Conservation (phyloP, 805 yeast species). For the Candida xyloterini region DNA sequence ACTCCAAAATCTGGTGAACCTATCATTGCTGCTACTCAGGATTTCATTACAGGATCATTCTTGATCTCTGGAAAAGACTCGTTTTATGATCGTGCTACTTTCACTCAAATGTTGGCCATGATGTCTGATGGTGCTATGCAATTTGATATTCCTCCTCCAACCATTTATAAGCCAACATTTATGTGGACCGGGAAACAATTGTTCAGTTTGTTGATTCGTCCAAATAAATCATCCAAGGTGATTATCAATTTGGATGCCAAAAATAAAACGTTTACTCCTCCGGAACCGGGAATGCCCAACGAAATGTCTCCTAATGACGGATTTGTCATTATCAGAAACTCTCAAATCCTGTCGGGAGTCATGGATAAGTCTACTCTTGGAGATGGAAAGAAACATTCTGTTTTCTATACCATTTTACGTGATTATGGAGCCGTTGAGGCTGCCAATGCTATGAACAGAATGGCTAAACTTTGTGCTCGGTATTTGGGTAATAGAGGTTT, state of each 20-base stretch:
- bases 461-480: conserved; percentile 99
- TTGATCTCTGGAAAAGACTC: conserved; percentile 91
- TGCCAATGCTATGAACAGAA: conserved; percentile 93
- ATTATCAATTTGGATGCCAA: conserved; percentile 91
- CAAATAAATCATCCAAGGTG: conserved; percentile 73
- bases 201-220: conserved; percentile 81
- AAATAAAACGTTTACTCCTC: conserved; percentile 84
- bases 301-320: conserved; percentile 99
- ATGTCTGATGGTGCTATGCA: conserved; percentile 91
- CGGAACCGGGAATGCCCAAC: conserved; percentile 64
- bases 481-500: conserved; percentile 93
- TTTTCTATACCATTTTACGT: conserved; percentile 89
- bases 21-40: conserved; percentile 98
- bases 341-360: conserved; percentile 84
- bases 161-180: conserved; percentile 82
- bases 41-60: conserved; percentile 95
- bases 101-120: conserved; percentile 82
- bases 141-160: conserved; percentile 94
- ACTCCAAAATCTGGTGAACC: conserved; percentile 99
- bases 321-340: conserved; percentile 83
- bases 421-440: conserved; percentile 98
- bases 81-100: conserved; percentile 82
- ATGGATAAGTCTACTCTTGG: conserved; percentile 97
- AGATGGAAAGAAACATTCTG: conserved; percentile 97
- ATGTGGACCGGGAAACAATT: conserved; percentile 99